Evolutionary conservation across 169 alveolate genomes (phyloP).

Genomic region (Plasmodium sp.): DNA sequence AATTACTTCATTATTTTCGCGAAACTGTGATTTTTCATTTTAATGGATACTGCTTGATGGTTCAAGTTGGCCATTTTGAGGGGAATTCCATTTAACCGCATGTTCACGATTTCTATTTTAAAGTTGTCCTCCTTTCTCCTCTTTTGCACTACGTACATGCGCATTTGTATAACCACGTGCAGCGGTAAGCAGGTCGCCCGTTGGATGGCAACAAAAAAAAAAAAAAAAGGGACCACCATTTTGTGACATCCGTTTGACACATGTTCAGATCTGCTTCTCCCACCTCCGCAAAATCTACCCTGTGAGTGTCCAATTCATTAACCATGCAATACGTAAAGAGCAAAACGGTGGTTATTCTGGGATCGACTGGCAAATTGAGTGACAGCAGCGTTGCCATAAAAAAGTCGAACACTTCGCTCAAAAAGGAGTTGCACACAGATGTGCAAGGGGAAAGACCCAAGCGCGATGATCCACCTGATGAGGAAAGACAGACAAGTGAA

Average conservation of each 20-base stretch:
- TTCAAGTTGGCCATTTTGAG: not conserved
- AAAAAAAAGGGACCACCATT: not conserved
- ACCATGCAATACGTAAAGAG: conserved; percentile 25
- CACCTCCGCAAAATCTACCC: not conserved
- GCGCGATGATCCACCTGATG: not conserved
- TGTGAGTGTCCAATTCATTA: not conserved
- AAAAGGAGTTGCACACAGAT: conserved; percentile 15
- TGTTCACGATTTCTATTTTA: not conserved
- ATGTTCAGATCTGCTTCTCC: not conserved
- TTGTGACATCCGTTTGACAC: not conserved
- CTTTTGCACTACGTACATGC: not conserved
- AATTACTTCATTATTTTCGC: not conserved
- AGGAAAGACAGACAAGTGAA: not conserved
- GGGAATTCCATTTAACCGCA: not conserved
- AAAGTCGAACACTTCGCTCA: not conserved
- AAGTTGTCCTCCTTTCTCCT: not conserved
- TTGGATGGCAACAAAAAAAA: not conserved
- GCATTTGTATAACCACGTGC: not conserved
- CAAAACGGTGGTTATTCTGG: conserved; percentile 22
- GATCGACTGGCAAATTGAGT: conserved; percentile 1
- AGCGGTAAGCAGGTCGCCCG: not conserved
- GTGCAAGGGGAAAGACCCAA: not conserved
- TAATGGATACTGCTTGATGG: not conserved
- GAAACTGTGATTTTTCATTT: not conserved
- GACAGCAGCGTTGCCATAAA: not conserved